phyloP scores from a whole-genome alignment of 2,329 filamentous ascomycete species.

The Hypomyces rosellus region DNA sequence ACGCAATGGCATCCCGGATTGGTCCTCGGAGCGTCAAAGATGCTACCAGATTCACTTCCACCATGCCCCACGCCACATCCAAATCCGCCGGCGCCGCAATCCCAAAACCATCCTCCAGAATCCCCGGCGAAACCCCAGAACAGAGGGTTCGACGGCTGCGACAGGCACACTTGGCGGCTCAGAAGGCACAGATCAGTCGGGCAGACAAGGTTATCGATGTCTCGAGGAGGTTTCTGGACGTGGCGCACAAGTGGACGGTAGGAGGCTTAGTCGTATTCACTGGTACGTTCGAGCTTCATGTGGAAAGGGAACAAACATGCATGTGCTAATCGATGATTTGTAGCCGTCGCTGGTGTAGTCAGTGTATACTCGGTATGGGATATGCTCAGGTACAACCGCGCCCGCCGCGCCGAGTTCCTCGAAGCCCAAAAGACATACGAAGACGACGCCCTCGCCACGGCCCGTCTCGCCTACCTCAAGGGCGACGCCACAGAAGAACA shows the following conservation, averaged over 20 bases:
- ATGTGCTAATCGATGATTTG: not conserved
- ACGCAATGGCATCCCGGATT: constrained; percentile 35
- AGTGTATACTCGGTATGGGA: constrained; percentile 55
- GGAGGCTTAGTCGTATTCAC: constrained; percentile 50
- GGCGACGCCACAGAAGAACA: constrained; percentile 52
- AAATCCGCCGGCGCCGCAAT: constrained; percentile 40
- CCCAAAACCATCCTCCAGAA: constrained; percentile 21
- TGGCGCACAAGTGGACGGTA: constrained; percentile 50
- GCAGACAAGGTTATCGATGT: constrained; percentile 44
- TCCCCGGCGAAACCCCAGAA: constrained; percentile 55
- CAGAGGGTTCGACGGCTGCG: constrained; percentile 64
- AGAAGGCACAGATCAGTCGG: constrained; percentile 49
- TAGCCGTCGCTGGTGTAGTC: constrained; percentile 49
- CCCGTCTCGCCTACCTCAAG: constrained; percentile 55
- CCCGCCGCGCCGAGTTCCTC: constrained; percentile 53
- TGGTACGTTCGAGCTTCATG: constrained; percentile 33
- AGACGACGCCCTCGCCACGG: constrained; percentile 49
- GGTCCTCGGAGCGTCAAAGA: constrained; percentile 66
- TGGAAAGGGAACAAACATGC: no score
- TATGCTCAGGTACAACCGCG: constrained; percentile 56
- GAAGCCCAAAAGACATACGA: constrained; percentile 48
- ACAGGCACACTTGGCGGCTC: constrained; percentile 61
- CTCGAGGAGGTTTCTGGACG: constrained; percentile 47
- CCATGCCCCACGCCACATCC: constrained; percentile 57
- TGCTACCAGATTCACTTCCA: constrained; percentile 63